Evolutionary conservation across 495 filamentous ascomycete species (phyloP).

Genomic region (Trypethelium eluteriae): DNA sequence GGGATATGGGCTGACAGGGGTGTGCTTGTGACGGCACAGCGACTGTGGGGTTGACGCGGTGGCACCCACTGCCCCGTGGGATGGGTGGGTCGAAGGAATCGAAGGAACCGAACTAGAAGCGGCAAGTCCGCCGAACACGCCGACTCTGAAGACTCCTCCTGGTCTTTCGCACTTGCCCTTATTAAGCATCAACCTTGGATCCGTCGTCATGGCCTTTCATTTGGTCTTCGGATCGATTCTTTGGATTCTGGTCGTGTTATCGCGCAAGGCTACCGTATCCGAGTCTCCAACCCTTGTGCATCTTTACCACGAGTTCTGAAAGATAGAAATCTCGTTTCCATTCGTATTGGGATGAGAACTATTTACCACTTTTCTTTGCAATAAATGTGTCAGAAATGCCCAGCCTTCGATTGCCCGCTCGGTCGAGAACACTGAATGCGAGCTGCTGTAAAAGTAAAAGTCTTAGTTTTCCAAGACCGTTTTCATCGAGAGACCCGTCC

Average conservation of each 20-base stretch:
- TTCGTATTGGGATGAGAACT: background rate
- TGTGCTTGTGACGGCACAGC: too few relatives aligned
- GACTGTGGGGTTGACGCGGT: background rate
- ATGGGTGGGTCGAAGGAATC: background rate
- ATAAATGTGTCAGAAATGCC: background rate
- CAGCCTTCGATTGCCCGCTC: background rate
- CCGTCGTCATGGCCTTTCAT: background rate
- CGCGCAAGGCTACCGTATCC: background rate
- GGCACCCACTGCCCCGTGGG: background rate
- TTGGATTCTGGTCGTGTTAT: background rate
- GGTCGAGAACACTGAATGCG: background rate
- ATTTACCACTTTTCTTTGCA: background rate
- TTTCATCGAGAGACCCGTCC: conserved; percentile 38
- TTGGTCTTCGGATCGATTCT: background rate
- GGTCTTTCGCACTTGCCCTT: background rate
- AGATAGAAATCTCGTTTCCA: background rate
- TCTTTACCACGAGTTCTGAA: background rate
- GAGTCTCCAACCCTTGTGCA: background rate
- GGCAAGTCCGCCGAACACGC: background rate
- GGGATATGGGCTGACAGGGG: too few relatives aligned
- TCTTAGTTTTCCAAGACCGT: conserved; percentile 15
- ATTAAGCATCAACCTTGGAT: background rate
- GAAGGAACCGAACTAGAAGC: background rate
- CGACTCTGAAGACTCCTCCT: background rate
- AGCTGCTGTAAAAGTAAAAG: background rate